Base-by-base conservation (phyloP, 805 yeast species). In the Ogataea polymorpha region DNA sequence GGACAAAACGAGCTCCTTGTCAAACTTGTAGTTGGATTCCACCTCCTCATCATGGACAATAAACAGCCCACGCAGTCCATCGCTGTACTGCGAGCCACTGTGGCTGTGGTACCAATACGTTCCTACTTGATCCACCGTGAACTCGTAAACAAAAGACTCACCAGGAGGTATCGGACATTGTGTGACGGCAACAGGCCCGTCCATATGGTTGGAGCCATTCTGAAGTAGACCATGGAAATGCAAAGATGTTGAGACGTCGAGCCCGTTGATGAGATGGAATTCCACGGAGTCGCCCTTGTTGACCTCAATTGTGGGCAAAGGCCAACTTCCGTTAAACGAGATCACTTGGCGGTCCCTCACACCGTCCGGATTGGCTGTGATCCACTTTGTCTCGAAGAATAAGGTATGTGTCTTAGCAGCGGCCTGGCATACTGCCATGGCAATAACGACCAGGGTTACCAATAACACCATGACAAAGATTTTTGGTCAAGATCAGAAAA, bases 81-180 rank as follows among this genome's bases (percentile, higher is more conserved):
- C 95, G 41, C 84, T 77, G 53, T 85, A 85, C 56, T 85, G 93
- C 11, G 84, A 67, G 0, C 87, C 89, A 27, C 80, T 70, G 54
- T 85, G 95, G 5, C 88, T 79, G 59, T 85, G 95, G 61, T 84
- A 85, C 95, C 95, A 85, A 63, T 70, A 85, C n/a, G 87, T 74
- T 37, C 95, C 95, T 3, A 67, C 77, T 59, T 85, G 90, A 47
- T 77, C 72, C 8, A 82, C 82, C 2, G 84, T 79, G 54, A 85
- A 84, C 62, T 84, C 83, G 63, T 85, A 85, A 32, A 80, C 59
- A 56, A 71, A 74, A 2, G 87, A 75, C 50, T 76, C 77, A 21
- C 84, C 85, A 7, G 84, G 80, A 30, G 78, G 73, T 45, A 85
- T 80, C 24, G 91, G 91, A 65, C 91, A 85, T 58, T 85, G 91